phyloP scores from a whole-genome alignment of 192 early-diverging fungal species.

The Backusella mclennaniae region DNA sequence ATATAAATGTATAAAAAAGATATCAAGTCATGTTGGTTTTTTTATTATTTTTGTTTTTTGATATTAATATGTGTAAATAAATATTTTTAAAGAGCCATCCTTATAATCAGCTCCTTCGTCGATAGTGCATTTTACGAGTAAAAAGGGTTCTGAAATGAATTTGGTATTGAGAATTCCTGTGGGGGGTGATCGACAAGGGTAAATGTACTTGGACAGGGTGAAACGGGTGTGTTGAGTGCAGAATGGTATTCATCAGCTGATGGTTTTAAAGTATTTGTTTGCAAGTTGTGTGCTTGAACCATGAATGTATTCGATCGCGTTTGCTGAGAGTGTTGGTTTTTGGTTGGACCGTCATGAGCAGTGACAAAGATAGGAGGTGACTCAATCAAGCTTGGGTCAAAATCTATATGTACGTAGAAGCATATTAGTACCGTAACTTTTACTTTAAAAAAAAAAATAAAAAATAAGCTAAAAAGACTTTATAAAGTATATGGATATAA shows the following conservation, averaged over 20 bases:
- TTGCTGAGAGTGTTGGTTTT: constrained; percentile 19
- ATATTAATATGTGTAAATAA: neutral
- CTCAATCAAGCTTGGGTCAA: neutral
- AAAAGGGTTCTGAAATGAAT: constrained; percentile 6
- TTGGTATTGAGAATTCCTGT: neutral
- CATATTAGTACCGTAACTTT: neutral
- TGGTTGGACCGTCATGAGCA: constrained; percentile 41
- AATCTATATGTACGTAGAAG: neutral
- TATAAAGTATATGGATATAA: neutral
- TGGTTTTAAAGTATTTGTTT: neutral
- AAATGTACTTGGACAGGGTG: constrained; percentile 45
- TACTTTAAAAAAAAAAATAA: too few species aligned
- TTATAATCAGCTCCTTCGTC: neutral
- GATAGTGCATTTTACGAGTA: neutral
- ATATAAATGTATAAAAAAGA: too few species aligned
- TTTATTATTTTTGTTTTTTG: neutral
- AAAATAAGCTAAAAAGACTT: too few species aligned
- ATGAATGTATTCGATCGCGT: constrained; percentile 16
- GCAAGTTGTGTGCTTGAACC: constrained; percentile 36
- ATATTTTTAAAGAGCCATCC: neutral
- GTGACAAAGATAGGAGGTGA: constrained; percentile 54
- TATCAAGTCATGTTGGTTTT: too few species aligned
- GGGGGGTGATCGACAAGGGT: constrained; percentile 9
- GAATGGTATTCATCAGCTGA: constrained; percentile 39
- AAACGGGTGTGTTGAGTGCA: constrained; percentile 54